Evolutionary conservation across 495 filamentous ascomycete species (phyloP).

Genomic region (Tuber melanosporum): DNA sequence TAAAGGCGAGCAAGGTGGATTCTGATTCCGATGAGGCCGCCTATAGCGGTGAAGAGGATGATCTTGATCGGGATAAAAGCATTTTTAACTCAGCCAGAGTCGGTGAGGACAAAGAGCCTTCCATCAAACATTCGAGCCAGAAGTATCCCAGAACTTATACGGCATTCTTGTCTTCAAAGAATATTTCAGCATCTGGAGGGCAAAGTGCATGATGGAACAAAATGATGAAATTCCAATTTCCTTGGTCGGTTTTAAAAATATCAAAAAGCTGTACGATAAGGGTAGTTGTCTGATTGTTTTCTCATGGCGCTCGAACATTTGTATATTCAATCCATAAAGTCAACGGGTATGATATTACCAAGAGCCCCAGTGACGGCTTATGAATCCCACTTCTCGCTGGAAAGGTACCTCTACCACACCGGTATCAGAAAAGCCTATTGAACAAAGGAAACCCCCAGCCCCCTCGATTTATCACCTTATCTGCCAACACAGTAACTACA

Average conservation of each 20-base stretch:
- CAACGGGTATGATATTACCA: background rate
- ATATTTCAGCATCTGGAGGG: conserved; percentile 52
- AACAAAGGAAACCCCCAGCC: background rate
- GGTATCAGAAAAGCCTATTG: background rate
- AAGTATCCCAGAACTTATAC: conserved; percentile 42
- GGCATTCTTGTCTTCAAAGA: conserved; percentile 58
- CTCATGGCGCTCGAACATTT: background rate
- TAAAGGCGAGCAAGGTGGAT: conserved; percentile 57
- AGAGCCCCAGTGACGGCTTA: background rate
- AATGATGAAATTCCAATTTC: background rate
- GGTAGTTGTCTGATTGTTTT: background rate
- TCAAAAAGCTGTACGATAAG: background rate
- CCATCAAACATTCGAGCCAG: conserved; percentile 29
- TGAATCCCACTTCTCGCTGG: background rate
- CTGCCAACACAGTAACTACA: background rate
- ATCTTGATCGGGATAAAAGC: conserved; percentile 50
- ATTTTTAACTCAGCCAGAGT: conserved; percentile 84
- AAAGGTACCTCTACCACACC: background rate
- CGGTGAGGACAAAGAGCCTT: conserved; percentile 27
- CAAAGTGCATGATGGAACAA: background rate
- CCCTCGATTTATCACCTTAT: background rate
- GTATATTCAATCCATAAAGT: background rate
- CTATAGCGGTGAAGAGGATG: conserved; percentile 54
- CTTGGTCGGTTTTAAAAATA: background rate
- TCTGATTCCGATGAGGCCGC: conserved; percentile 68